These are phyloP conservation scores for Lachancea thermotolerans DNA, from an alignment of 805 yeast species.

Conservation along the genomic window DNA sequence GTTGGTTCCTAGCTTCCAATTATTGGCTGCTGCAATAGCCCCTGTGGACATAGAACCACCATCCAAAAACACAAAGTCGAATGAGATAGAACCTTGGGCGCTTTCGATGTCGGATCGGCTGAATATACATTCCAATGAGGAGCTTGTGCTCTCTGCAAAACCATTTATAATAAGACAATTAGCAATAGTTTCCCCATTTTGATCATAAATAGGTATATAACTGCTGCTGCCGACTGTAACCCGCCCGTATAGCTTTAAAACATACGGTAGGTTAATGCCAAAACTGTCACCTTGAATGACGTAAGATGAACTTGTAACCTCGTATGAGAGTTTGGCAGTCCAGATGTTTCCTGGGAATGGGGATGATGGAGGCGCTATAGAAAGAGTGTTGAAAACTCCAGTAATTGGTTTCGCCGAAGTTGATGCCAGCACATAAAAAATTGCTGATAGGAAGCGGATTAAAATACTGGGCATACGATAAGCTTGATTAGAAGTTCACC, in stretches of 20 bases:
- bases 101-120: neutral
- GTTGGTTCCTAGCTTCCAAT: slow-evolving; percentile 8
- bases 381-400: too few species aligned
- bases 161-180: slow-evolving; percentile 4
- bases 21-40: slow-evolving; percentile 10
- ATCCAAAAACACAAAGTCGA: slow-evolving; percentile 9
- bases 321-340: slow-evolving; percentile 8
- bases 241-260: slow-evolving; percentile 8
- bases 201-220: neutral
- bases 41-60: slow-evolving; percentile 2
- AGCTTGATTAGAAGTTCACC: too few species aligned
- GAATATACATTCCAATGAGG: slow-evolving; percentile 1
- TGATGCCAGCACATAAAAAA: too few species aligned
- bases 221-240: neutral
- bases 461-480: too few species aligned
- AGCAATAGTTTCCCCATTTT: slow-evolving; percentile 2
- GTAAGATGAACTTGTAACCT: slow-evolving; percentile 7
- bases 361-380: neutral
- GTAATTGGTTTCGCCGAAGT: too few species aligned
- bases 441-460: too few species aligned
- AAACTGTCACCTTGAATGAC: slow-evolving; percentile 12
- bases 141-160: neutral
- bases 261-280: slow-evolving; percentile 11
- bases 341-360: slow-evolving; percentile 7
- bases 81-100: neutral